Base-by-base conservation (phyloP, 2,329 filamentous ascomycete genomes). In the Ilyonectria mors-panacis region DNA sequence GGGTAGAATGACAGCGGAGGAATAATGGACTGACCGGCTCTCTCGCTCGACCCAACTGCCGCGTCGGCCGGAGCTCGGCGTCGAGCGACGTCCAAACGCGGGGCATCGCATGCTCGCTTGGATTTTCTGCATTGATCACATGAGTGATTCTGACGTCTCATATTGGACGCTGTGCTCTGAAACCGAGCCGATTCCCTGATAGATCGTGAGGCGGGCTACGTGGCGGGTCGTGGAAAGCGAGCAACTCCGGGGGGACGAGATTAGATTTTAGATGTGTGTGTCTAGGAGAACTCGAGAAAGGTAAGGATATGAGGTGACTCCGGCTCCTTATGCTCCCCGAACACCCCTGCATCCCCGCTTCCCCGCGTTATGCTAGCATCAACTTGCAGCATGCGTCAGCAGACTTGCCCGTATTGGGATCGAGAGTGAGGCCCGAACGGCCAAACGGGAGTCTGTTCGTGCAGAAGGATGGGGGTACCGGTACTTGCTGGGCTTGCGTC, bases 121-220 rank as follows among this genome's bases (percentile, higher is more conserved):
- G 73, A 75, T 53, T 58, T 71, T 7, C 73, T 64, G 33, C 73
- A 75, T 42, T 75, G 73, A 53, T 75, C 73, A 53, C 73, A 75
- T 30, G 73, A 72, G 45, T 75, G 62, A 44, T 73, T 72, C 19
- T 73, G 74, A 30, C 73, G 71, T 58, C 68, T 73, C 73, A 75
- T 75, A 26, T 21, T 73, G 9, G 19, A 50, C 7, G 2, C 35
- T 28, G 13, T 17, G 23, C 23, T 23, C 13, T 17, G 47, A 2
- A 30, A n/a, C 17, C 6, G 17, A 30, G 12, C 23, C 15, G 47
- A 30, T 50, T n/a, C 23, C 3, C 23, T 6, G 26, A 15, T 23
- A 28, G 13, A 17, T 10, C 6, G 4, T 1, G 23, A 28, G 9
- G 26, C 15, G 8, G 47, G 13, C 26, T 23, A 30, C 15, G 15